Evolutionary conservation across 306 rosid species (phyloP), one percentile per base, ranked within the genome.

Genomic region (Vigna hirtella): DNA sequence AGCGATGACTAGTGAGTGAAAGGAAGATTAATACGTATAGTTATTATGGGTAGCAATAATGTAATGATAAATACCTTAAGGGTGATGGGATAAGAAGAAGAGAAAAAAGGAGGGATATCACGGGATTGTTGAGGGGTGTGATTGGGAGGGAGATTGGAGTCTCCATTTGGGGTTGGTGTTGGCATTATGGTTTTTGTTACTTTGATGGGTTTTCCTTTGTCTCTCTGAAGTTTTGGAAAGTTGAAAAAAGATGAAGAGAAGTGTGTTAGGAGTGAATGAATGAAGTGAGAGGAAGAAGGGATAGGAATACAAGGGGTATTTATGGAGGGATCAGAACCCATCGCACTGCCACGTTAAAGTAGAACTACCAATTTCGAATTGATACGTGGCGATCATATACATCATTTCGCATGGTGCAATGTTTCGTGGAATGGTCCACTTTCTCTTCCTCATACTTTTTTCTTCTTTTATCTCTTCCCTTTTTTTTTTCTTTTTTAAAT

Each of bases 41-140:
- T 50, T 76, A 51, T 32, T 63, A 72, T 32, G 20, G 0, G n/a
- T 77, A 34, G 11, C 66, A 49, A 3, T 47, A 14, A 55, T 59
- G 17, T 64, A 9, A 11, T 14, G 52, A 7, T 38, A 26, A 20
- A 11, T 88, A 92, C 97, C 96, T 87, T 93, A 72, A 93, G 94
- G 48, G 97, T 86, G 80, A 93, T 82, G n/a, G 96, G 90, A 43
- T 77, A 85, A 82, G 86, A 82, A 72, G 83, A 82, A 22, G 88
- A 86, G 24, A 83, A 22, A 13, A 92, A 81, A 75, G 87, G 82
- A 55, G 86, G 86, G 16, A 57, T 78, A 26, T 74, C 87, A 82
- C 84, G 88, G 12, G 85, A 72, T 71, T 76, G 83, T 52, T 52
- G 85, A 84, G 82, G 83, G 75, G 0, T 10, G 66, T 52, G 83